These are phyloP conservation scores for Arthrobotrys entomopaga DNA, from an alignment of 2,329 filamentous ascomycete genomes.

Conservation along the genomic window DNA sequence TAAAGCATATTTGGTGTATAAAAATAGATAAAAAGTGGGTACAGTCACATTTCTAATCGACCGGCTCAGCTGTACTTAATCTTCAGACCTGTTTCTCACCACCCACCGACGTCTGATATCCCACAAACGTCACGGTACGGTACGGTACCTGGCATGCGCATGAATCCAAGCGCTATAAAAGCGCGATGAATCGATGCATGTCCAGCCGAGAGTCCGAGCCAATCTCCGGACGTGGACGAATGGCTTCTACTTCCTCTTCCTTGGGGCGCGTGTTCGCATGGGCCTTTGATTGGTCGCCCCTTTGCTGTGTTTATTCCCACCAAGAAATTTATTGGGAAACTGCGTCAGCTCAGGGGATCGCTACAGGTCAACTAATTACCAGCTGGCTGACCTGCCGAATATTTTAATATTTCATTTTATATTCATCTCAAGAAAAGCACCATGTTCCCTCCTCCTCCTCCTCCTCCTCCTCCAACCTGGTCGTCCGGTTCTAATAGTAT, in stretches of 20 bases:
- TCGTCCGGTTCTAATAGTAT: too few species aligned
- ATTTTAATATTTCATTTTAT: constrained; percentile 3
- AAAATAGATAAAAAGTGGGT: too few species aligned
- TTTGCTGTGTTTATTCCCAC: constrained; percentile 23
- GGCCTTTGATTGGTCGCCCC: constrained; percentile 17
- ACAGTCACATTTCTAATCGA: too few species aligned
- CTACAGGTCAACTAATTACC: neutral
- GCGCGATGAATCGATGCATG: neutral
- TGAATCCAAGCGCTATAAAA: neutral
- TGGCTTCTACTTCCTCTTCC: constrained; percentile 25
- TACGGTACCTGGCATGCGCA: too few species aligned
- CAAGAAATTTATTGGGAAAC: constrained; percentile 40
- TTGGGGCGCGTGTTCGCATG: too few species aligned
- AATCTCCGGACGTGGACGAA: constrained; percentile 24
- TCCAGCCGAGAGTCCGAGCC: neutral
- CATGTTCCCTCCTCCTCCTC: neutral
- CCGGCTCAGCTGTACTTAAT: too few species aligned
- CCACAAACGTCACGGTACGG: too few species aligned
- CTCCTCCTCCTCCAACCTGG: neutral
- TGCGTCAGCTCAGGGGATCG: constrained; percentile 29
- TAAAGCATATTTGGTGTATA: too few species aligned
- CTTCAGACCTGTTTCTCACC: too few species aligned
- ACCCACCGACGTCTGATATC: too few species aligned
- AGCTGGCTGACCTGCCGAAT: constrained; percentile 38
- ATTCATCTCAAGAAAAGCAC: neutral